Conservation (phyloP, 805 yeast genomes). For the Candida dendrica region DNA sequence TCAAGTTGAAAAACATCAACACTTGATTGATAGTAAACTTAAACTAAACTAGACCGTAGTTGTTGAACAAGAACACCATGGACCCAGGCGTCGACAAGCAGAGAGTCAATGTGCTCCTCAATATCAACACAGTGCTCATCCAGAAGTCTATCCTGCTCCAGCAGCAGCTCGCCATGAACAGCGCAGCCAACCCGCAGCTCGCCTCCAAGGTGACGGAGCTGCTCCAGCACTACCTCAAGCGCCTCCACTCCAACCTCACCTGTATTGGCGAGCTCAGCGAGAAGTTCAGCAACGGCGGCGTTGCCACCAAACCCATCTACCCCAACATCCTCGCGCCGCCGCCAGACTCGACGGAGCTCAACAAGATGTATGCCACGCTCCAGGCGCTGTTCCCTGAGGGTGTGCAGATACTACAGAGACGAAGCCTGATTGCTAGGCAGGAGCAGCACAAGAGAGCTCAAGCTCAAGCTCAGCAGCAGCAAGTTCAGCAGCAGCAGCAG, state of each 20-base stretch:
- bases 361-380: constrained; percentile 15
- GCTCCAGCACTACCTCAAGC: constrained; percentile 17
- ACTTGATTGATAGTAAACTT: too few relatives aligned
- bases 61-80: constrained; percentile 4
- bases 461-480: constrained; percentile 6
- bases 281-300: constrained; percentile 10
- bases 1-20: too few relatives aligned
- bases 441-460: constrained; percentile 1
- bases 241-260: constrained; percentile 21
- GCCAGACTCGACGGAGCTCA: constrained; percentile 18
- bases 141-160: constrained; percentile 19
- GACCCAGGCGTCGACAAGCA: constrained; percentile 17
- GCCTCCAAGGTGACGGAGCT: constrained; percentile 13
- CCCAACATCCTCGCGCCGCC: constrained; percentile 20
- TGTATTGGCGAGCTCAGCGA: constrained; percentile 23
- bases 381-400: constrained; percentile 22
- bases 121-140: constrained; percentile 18
- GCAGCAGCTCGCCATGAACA: constrained; percentile 12
- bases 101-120: constrained; percentile 15
- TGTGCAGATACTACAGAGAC: constrained; percentile 13
- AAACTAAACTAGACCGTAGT: too few relatives aligned
- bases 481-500: background rate
- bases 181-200: constrained; percentile 4
- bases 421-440: constrained; percentile 8
- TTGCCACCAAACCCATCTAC: constrained; percentile 7